Conservation (phyloP, 805 yeast species). For the Starmerella bombi region DNA sequence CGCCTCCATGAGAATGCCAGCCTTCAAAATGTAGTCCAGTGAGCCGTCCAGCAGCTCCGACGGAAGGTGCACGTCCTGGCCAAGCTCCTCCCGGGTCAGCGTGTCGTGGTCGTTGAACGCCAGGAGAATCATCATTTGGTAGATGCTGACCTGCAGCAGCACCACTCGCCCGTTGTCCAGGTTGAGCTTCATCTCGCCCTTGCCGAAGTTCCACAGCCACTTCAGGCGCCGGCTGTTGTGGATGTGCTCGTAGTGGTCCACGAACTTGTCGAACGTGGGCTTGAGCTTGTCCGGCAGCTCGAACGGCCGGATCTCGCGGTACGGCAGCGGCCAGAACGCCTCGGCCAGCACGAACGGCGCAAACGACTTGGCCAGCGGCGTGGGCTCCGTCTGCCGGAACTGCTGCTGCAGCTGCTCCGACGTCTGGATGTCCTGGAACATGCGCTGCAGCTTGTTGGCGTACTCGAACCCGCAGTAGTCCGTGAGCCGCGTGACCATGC, state of each 20-base stretch:
- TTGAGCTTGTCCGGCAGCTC: constrained; percentile 55
- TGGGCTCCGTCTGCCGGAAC: constrained; percentile 32
- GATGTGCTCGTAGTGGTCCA: constrained; percentile 52
- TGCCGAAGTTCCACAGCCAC: constrained; percentile 93
- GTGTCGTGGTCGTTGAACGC: constrained; percentile 65
- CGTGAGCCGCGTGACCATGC: constrained; percentile 71
- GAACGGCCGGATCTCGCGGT: constrained; percentile 34
- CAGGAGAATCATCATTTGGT: constrained; percentile 73
- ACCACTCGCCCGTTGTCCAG: constrained; percentile 50
- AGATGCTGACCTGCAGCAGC: constrained; percentile 60
- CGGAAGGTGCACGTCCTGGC: constrained; percentile 55
- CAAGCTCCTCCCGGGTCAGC: constrained; percentile 46
- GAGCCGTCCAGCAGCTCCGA: constrained; percentile 58
- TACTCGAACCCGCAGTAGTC: constrained; percentile 85
- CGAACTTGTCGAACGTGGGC: constrained; percentile 52
- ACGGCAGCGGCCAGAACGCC: constrained; percentile 73
- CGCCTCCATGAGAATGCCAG: constrained; percentile 53
- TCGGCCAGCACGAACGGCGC: constrained; percentile 72
- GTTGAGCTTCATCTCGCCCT: constrained; percentile 82
- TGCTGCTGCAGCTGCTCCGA: constrained; percentile 59
- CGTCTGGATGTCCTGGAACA: constrained; percentile 88
- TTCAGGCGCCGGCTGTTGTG: constrained; percentile 81
- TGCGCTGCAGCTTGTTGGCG: constrained; percentile 83
- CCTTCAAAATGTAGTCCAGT: constrained; percentile 64
- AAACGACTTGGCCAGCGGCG: constrained; percentile 35